phyloP scores from a whole-genome alignment of 116 monocot genomes.

The Phalaenopsis hybrid region DNA sequence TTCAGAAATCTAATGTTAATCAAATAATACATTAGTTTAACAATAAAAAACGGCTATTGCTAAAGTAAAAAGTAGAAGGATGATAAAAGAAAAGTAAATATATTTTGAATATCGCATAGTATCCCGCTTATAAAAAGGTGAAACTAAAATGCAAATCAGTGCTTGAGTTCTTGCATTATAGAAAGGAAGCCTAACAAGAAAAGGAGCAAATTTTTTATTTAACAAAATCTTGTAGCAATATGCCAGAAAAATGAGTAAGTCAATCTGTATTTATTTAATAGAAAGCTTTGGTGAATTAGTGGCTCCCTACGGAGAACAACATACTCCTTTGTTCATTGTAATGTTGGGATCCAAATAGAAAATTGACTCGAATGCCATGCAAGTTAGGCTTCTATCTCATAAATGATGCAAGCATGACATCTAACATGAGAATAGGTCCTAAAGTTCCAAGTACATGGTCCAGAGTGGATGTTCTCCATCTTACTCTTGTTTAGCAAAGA shows the following conservation, averaged over 20 bases:
- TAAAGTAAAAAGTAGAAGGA: not conserved
- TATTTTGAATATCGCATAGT: not conserved
- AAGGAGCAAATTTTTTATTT: not conserved
- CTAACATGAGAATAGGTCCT: not conserved
- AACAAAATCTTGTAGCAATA: not conserved
- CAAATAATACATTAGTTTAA: not conserved
- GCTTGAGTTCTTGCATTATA: not conserved
- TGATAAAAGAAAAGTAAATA: not conserved
- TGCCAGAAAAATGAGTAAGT: not conserved
- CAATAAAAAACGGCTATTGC: not conserved
- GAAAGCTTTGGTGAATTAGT: not conserved
- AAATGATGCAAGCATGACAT: not conserved
- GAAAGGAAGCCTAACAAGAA: not conserved
- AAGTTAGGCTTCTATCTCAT: not conserved
- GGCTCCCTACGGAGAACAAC: too few species aligned
- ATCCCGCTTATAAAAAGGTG: not conserved
- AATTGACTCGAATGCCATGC: too few species aligned
- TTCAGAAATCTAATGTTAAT: not conserved
- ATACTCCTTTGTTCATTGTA: too few species aligned
- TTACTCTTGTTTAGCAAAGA: too few species aligned
- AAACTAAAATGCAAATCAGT: not conserved
- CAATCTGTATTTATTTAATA: not conserved
- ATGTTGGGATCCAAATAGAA: too few species aligned
- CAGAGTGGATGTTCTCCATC: too few species aligned
- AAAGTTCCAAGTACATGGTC: not conserved